phyloP scores from a whole-genome alignment of 1,284 basidiomycete genomes.

The Tilletia caries region DNA sequence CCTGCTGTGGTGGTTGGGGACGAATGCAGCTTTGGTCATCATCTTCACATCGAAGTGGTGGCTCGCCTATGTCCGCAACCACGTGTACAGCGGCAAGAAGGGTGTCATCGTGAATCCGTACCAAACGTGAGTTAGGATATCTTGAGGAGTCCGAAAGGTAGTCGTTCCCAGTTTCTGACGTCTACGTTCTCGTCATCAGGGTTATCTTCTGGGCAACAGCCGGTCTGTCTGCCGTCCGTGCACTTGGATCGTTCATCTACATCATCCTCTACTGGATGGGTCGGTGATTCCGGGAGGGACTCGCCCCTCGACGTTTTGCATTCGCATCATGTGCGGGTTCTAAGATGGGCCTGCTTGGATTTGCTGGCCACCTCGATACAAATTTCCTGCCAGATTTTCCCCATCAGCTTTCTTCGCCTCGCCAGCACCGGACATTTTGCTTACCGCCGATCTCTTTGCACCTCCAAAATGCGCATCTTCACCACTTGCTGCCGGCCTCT shows the following conservation, averaged over 20 bases:
- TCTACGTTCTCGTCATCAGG: not conserved
- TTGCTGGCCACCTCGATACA: too few species aligned
- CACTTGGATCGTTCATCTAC: constrained; percentile 31
- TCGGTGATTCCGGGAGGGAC: not conserved
- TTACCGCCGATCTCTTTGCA: too few species aligned
- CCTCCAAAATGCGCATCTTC: too few species aligned
- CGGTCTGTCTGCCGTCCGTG: constrained; percentile 31
- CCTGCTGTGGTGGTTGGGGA: constrained; percentile 16
- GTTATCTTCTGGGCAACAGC: constrained; percentile 35
- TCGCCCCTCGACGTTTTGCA: too few species aligned
- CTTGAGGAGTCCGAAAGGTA: not conserved
- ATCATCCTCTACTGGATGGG: constrained; percentile 22
- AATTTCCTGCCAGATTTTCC: too few species aligned
- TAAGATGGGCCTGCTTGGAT: too few species aligned
- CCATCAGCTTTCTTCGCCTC: too few species aligned
- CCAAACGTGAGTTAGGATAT: constrained; percentile 3
- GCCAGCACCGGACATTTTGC: too few species aligned
- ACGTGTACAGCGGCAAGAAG: constrained; percentile 9
- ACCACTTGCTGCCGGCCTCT: too few species aligned
- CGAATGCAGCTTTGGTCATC: constrained; percentile 22
- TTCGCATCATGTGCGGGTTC: too few species aligned
- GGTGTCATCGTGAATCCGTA: constrained; percentile 11
- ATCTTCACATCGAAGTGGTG: constrained; percentile 22
- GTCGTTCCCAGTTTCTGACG: not conserved
- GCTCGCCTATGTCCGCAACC: constrained; percentile 15